These are phyloP conservation scores for Ophiostoma montium DNA, from an alignment of 2,329 filamentous ascomycete species.

Conservation along the genomic window DNA sequence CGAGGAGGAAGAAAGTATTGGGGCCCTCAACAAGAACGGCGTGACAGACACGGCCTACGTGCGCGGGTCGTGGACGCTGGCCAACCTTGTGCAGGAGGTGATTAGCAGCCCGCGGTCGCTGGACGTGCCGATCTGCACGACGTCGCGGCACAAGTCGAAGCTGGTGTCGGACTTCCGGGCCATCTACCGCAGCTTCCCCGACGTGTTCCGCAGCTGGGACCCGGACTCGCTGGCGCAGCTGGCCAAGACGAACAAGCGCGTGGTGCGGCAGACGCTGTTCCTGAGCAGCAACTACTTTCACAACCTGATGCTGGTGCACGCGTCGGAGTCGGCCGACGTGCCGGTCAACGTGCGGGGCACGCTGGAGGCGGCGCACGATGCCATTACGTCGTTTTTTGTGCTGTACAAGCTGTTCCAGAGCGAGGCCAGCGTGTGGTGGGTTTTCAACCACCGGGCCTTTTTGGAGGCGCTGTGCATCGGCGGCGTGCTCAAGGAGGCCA, in stretches of 20 bases:
- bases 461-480: constrained; percentile 60
- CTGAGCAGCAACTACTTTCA: constrained; percentile 74
- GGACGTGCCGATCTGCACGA: constrained; percentile 56
- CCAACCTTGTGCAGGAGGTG: constrained; percentile 63
- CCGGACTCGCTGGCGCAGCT: constrained; percentile 42
- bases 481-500: constrained; percentile 39
- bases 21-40: constrained; percentile 38
- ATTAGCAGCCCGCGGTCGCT: constrained; percentile 64
- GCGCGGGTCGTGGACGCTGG: constrained; percentile 63
- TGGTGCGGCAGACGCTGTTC: constrained; percentile 62
- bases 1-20: constrained; percentile 24
- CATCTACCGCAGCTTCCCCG: constrained; percentile 59
- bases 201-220: constrained; percentile 56
- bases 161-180: constrained; percentile 55
- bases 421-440: constrained; percentile 73
- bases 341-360: constrained; percentile 54
- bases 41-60: constrained; percentile 58
- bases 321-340: constrained; percentile 50
- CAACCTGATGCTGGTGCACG: constrained; percentile 66
- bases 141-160: constrained; percentile 53
- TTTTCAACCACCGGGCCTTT: constrained; percentile 69
- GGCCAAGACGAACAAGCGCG: constrained; percentile 45
- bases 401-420: constrained; percentile 53
- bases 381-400: constrained; percentile 60
- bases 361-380: constrained; percentile 62